These are phyloP conservation scores for Brassica hybrid DNA, from an alignment of 441 rosid species.

Conservation along the genomic window DNA sequence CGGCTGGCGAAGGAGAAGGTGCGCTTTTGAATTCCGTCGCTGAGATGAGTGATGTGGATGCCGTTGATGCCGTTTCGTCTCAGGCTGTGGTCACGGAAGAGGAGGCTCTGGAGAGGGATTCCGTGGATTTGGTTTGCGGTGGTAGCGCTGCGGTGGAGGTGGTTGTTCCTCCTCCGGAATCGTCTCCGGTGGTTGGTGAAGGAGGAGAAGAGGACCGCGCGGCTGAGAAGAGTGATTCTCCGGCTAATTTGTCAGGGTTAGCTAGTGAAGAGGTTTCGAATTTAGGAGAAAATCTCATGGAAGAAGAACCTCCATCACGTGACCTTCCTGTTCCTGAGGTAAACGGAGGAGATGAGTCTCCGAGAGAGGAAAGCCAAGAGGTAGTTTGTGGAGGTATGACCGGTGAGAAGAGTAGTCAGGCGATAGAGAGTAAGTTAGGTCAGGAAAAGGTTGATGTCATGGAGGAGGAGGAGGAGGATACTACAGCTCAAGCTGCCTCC, in stretches of 20 bases:
- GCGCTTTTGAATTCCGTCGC: conserved; percentile 16
- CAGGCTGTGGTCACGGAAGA: too few species aligned
- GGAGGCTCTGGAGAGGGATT: too few species aligned
- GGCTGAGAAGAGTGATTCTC: conserved; percentile 20
- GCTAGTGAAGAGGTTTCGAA: conserved; percentile 10
- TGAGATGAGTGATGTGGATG: conserved; percentile 31
- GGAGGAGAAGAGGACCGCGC: conserved; percentile 31
- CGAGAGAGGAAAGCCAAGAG: conserved; percentile 18
- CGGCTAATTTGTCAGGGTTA: not conserved
- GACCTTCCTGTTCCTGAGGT: conserved; percentile 23
- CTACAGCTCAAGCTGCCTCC: conserved; percentile 15
- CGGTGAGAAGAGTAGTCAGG: conserved; percentile 29
- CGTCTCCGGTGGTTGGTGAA: conserved; percentile 20
- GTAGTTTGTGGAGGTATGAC: conserved; percentile 21
- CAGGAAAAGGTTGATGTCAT: conserved; percentile 25
- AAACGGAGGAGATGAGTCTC: conserved; percentile 24
- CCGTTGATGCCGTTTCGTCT: not conserved
- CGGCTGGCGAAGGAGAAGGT: not conserved
- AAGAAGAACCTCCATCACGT: conserved; percentile 13
- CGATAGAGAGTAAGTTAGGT: conserved; percentile 15
- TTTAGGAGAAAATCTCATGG: conserved; percentile 16
- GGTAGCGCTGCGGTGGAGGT: conserved; percentile 20
- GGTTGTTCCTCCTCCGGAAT: conserved; percentile 2
- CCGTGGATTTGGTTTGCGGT: conserved; percentile 15
- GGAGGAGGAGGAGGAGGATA: conserved; percentile 22